Evolutionary conservation across 495 filamentous ascomycete species (phyloP).

Genomic region (Penicillium simplicissimum): DNA sequence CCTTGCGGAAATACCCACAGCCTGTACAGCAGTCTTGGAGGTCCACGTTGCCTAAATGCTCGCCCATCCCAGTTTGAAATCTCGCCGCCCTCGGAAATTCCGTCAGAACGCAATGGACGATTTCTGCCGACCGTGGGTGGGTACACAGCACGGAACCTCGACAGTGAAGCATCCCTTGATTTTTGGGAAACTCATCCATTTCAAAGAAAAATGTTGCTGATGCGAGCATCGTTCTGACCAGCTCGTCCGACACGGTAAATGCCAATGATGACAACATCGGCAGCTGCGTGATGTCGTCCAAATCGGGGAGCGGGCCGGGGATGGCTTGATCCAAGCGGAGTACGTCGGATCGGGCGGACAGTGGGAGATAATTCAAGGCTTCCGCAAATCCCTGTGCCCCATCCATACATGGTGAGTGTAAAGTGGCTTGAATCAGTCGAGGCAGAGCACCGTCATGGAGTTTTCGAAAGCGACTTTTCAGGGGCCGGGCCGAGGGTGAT

Average conservation of each 20-base stretch:
- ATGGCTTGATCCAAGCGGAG: conserved; percentile 20
- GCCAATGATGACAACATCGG: conserved; percentile 5
- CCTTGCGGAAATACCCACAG: conserved; percentile 26
- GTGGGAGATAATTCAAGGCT: conserved; percentile 22
- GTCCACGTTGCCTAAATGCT: conserved; percentile 14
- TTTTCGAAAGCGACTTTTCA: conserved; percentile 1
- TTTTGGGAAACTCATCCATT: conserved; percentile 18
- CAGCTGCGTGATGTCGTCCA: conserved; percentile 24
- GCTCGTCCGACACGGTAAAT: conserved; percentile 19
- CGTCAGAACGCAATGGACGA: conserved; percentile 15
- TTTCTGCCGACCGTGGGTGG: conserved; percentile 9
- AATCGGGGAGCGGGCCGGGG: conserved; percentile 11
- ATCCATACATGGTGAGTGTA: conserved; percentile 27
- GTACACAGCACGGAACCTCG: conserved; percentile 22
- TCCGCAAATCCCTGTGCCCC: conserved; percentile 23
- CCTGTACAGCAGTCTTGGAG: conserved; percentile 17
- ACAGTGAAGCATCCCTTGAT: conserved; percentile 16
- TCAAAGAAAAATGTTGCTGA: conserved; percentile 29
- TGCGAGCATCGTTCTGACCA: conserved; percentile 20
- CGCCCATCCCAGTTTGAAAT: conserved; percentile 12
- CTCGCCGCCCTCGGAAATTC: conserved; percentile 14
- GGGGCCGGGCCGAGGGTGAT: neutral
- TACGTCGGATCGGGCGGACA: conserved; percentile 15
- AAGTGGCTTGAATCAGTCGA: conserved; percentile 17
- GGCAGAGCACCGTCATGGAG: conserved; percentile 15